These are phyloP conservation scores for Heliamphora exappendiculata DNA, from an alignment of 148 eudicot genomes.

Conservation along the genomic window DNA sequence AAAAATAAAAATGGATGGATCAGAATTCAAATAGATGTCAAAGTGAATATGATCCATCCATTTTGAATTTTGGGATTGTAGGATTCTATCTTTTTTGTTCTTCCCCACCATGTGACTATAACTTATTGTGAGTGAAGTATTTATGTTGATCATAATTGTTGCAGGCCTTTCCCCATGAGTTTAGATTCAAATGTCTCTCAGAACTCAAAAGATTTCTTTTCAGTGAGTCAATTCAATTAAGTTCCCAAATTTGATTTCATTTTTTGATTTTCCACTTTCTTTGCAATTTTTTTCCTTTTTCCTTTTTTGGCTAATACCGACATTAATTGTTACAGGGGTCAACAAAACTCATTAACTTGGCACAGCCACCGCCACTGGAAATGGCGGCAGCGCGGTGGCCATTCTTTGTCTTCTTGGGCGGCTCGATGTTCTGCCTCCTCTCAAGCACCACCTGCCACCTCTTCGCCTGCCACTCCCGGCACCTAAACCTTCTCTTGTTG, in stretches of 20 bases:
- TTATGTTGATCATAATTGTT: constrained; percentile 7
- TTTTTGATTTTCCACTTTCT: not conserved
- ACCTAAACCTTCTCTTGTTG: constrained; percentile 45
- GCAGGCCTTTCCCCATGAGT: constrained; percentile 49
- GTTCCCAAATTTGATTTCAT: not conserved
- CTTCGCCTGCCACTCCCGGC: constrained; percentile 75
- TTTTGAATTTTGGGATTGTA: no score
- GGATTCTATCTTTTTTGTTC: no score
- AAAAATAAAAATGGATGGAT: no score
- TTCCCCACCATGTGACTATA: no score
- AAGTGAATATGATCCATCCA: no score
- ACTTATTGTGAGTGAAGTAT: not conserved
- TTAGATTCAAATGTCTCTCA: constrained; percentile 47
- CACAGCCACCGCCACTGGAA: constrained; percentile 18
- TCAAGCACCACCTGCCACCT: constrained; percentile 84
- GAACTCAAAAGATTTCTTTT: constrained; percentile 30
- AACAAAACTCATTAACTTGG: constrained; percentile 36
- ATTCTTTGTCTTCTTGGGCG: constrained; percentile 66
- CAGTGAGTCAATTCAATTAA: constrained; percentile 24
- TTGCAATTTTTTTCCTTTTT: not conserved
- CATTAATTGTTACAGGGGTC: constrained; percentile 30
- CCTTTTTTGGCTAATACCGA: no score
- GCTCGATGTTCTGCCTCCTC: constrained; percentile 87
- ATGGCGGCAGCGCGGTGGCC: constrained; percentile 60
- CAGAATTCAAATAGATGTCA: no score